A percentile compares a stretch with the other conserved stretches of the same genome.
Conservation (phyloP, 2,329 filamentous ascomycete species). For the Emergomyces pasteurianus region DNA sequence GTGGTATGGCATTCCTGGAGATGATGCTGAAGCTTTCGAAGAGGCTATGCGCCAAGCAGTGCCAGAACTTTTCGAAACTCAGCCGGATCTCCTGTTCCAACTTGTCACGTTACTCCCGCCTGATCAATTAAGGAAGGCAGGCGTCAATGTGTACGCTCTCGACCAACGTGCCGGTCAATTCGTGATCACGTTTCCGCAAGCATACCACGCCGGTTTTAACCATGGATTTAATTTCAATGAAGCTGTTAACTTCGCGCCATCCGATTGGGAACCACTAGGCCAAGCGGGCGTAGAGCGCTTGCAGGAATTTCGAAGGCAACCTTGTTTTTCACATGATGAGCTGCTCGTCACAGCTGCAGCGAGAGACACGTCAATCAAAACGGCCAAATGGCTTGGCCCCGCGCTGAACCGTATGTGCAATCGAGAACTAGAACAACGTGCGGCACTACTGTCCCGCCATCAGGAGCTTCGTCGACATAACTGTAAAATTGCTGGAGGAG, state of each 20-base stretch:
- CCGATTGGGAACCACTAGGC: slow-evolving; percentile 90
- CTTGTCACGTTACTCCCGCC: slow-evolving; percentile 92
- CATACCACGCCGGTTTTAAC: slow-evolving; percentile 96
- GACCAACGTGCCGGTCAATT: slow-evolving; percentile 94
- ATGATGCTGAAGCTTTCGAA: slow-evolving; percentile 90
- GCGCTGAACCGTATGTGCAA: slow-evolving; percentile 68
- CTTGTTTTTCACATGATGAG: slow-evolving; percentile 96
- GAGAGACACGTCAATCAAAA: slow-evolving; percentile 69
- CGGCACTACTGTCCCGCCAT: slow-evolving; percentile 57
- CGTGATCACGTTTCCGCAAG: slow-evolving; percentile 91
- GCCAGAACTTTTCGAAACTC: slow-evolving; percentile 90
- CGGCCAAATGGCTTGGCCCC: slow-evolving; percentile 87
- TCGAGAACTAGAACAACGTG: slow-evolving; percentile 58
- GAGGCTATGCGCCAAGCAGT: slow-evolving; percentile 90
- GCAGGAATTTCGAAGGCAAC: slow-evolving; percentile 76
- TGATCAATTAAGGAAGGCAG: slow-evolving; percentile 83
- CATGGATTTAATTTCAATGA: slow-evolving; percentile 99
- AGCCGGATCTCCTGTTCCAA: slow-evolving; percentile 92
- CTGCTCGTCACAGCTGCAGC: slow-evolving; percentile 81
- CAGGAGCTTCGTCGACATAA: slow-evolving; percentile 42
- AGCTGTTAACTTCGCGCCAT: slow-evolving; percentile 92
- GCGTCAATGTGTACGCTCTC: slow-evolving; percentile 85
- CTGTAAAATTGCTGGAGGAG: slow-evolving; percentile 41
- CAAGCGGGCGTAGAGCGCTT: slow-evolving; percentile 75
- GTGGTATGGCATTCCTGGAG: slow-evolving; percentile 95